These are phyloP conservation scores for Neofusicoccum cordaticola DNA, from an alignment of 2,329 filamentous ascomycete species.

Conservation along the genomic window DNA sequence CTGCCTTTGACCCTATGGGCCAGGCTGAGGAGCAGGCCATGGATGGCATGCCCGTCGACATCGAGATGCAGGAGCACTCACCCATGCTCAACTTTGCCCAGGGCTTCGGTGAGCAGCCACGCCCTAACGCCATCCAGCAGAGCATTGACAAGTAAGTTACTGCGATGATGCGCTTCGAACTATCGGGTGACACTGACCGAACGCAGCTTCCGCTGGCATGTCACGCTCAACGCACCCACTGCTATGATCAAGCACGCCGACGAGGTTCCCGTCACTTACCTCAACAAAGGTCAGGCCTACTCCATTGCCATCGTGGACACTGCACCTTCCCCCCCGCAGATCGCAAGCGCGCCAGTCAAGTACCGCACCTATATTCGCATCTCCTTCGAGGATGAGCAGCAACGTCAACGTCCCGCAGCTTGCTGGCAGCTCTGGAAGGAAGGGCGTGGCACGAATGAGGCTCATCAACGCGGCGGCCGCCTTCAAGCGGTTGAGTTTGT, in stretches of 20 bases:
- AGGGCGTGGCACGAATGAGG: slow-evolving; percentile 90
- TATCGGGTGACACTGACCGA: slow-evolving; percentile 23
- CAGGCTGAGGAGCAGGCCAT: slow-evolving; percentile 67
- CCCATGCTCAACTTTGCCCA: slow-evolving; percentile 58
- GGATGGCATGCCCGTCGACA: slow-evolving; percentile 53
- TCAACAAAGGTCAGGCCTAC: slow-evolving; percentile 97
- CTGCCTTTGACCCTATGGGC: slow-evolving; percentile 76
- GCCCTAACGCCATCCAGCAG: slow-evolving; percentile 35
- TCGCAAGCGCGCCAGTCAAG: slow-evolving; percentile 59
- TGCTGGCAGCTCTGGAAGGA: slow-evolving; percentile 97
- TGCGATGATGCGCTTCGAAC: neutral
- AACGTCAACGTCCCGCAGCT: slow-evolving; percentile 74
- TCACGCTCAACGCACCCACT: slow-evolving; percentile 87
- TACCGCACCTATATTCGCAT: slow-evolving; percentile 93
- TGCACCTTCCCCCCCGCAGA: slow-evolving; percentile 51
- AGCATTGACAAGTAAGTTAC: slow-evolving; percentile 47
- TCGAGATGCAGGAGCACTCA: slow-evolving; percentile 60
- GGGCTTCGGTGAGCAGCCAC: slow-evolving; percentile 48
- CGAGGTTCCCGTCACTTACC: slow-evolving; percentile 94
- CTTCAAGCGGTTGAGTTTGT: slow-evolving; percentile 95
- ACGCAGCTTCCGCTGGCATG: slow-evolving; percentile 76
- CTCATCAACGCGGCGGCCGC: slow-evolving; percentile 87
- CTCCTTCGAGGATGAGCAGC: slow-evolving; percentile 94
- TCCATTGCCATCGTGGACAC: slow-evolving; percentile 82
- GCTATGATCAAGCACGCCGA: slow-evolving; percentile 90